These are phyloP conservation scores for Zygosaccharomyces pseudobailii DNA, from an alignment of 1,139 yeast genomes.

Conservation along the genomic window DNA sequence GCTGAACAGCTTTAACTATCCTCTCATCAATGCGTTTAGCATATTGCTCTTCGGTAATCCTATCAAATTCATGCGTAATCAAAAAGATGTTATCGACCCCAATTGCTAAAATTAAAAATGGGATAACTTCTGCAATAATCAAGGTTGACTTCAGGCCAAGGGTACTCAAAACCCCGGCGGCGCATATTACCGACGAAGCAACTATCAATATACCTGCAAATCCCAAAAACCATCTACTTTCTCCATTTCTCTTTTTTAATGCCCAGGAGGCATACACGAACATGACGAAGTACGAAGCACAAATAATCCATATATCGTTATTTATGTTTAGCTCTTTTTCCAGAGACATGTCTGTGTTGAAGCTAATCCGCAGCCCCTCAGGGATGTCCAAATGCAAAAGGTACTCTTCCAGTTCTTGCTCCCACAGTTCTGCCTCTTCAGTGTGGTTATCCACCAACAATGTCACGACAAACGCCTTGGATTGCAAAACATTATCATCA, in stretches of 20 bases:
- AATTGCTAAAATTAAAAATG: slow-evolving; percentile 87
- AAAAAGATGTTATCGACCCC: slow-evolving; percentile 93
- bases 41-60: slow-evolving; percentile 45
- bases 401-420: slow-evolving; percentile 52
- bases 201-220: slow-evolving; percentile 78
- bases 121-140: slow-evolving; percentile 94
- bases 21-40: slow-evolving; percentile 48
- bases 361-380: slow-evolving; percentile 59
- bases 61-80: slow-evolving; percentile 70
- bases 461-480: slow-evolving; percentile 74
- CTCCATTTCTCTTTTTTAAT: slow-evolving; percentile 39
- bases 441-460: slow-evolving; percentile 54
- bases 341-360: slow-evolving; percentile 76
- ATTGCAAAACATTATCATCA: slow-evolving; percentile 49
- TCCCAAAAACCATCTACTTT: slow-evolving; percentile 70
- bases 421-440: slow-evolving; percentile 58
- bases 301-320: slow-evolving; percentile 68
- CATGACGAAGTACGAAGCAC: slow-evolving; percentile 80
- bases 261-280: slow-evolving; percentile 84
- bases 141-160: slow-evolving; percentile 79
- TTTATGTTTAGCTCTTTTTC: slow-evolving; percentile 79
- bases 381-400: slow-evolving; percentile 46
- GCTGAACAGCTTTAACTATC: slow-evolving; percentile 58
- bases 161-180: slow-evolving; percentile 76
- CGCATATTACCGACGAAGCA: slow-evolving; percentile 67